A percentile compares a stretch with the other conserved stretches of the same genome.
Conservation (phyloP, 1,284 basidiomycete genomes). For the Chiua sp. region DNA sequence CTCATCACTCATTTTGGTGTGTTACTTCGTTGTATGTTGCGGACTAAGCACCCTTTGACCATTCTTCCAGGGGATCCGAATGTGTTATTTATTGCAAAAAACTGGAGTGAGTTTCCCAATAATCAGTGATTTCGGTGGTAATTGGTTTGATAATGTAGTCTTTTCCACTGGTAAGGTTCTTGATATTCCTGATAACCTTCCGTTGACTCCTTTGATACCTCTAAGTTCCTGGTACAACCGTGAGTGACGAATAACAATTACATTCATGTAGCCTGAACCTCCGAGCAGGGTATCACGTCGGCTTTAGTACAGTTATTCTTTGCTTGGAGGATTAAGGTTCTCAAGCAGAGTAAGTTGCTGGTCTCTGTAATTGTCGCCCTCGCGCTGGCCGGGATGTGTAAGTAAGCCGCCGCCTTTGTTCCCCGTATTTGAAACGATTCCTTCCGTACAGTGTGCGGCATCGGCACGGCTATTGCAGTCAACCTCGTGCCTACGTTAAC, state of each 20-base stretch:
- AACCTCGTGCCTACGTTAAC: slow-evolving; percentile 35
- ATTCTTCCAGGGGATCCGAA: slow-evolving; percentile 16
- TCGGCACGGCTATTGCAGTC: slow-evolving; percentile 39
- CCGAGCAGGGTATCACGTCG: slow-evolving; percentile 42
- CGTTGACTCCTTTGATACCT: slow-evolving; percentile 1
- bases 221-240: slow-evolving; percentile 29
- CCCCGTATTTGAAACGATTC: not conserved
- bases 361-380: slow-evolving; percentile 33
- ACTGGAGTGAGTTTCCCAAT: slow-evolving; percentile 20
- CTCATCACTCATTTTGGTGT: slow-evolving; percentile 44
- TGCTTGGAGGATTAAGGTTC: slow-evolving; percentile 47
- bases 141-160: slow-evolving; percentile 10
- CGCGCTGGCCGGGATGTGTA: slow-evolving; percentile 33
- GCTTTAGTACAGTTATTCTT: slow-evolving; percentile 48
- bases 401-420: not conserved
- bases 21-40: not conserved
- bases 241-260: slow-evolving; percentile 6
- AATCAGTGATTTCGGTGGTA: not conserved
- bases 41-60: not conserved
- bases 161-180: slow-evolving; percentile 26
- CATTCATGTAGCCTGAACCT: not conserved
- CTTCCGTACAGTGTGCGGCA: slow-evolving; percentile 31
- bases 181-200: not conserved
- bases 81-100: slow-evolving; percentile 18
- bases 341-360: slow-evolving; percentile 38